phyloP scores from a whole-genome alignment of 345 rosid genomes.

The Citrus unshiu region DNA sequence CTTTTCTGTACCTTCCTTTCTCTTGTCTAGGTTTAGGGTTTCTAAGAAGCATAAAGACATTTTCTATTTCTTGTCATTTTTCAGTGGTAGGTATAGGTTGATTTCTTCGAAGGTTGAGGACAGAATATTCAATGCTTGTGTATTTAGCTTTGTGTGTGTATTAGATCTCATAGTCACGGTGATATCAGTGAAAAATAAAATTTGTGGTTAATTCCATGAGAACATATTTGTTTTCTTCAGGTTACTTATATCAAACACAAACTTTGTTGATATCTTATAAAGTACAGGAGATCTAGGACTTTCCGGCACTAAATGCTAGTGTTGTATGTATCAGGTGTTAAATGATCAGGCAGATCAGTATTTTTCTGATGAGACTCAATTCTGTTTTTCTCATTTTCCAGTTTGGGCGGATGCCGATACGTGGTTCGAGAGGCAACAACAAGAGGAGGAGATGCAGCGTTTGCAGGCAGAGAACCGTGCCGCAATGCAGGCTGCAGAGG shows the following conservation, averaged over 20 bases:
- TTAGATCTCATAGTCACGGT: not conserved
- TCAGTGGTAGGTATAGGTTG: not conserved
- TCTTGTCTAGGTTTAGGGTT: not conserved
- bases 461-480: slow-evolving; percentile 82
- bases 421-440: slow-evolving; percentile 95
- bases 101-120: not conserved
- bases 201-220: not conserved
- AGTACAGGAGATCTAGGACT: not conserved
- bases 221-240: not conserved
- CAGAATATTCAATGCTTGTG: not conserved
- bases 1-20: not conserved
- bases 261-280: not conserved
- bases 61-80: not conserved
- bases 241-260: not conserved
- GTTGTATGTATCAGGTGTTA: not conserved
- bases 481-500: slow-evolving; percentile 88
- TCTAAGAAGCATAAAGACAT: not conserved
- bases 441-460: slow-evolving; percentile 80
- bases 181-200: not conserved
- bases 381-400: slow-evolving; percentile 22
- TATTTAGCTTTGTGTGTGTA: not conserved
- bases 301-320: not conserved
- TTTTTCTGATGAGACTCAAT: slow-evolving; percentile 1
- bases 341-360: not conserved
- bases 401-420: slow-evolving; percentile 99